Evolutionary conservation across 768 basidiomycete species (phyloP).

Genomic region (Brasilioporus rufonigricans): DNA sequence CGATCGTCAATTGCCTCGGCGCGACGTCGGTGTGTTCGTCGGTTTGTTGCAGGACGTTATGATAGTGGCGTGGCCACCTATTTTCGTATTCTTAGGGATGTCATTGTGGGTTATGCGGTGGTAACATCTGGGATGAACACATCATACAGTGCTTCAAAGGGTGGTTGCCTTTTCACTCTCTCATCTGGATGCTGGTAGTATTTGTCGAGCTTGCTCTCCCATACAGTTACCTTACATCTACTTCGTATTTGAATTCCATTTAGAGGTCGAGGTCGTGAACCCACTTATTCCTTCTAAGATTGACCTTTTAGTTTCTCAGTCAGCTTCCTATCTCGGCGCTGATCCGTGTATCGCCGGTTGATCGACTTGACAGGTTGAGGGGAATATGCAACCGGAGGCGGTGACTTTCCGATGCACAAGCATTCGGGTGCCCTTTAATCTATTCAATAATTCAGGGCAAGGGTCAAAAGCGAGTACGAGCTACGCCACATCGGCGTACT

Average conservation of each 20-base stretch:
- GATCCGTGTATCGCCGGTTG: conserved; percentile 7
- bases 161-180: background rate
- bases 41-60: conserved; percentile 32
- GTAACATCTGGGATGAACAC: conserved; percentile 5
- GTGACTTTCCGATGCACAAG: background rate
- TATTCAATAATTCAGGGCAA: background rate
- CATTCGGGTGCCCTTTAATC: background rate
- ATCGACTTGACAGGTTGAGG: background rate
- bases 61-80: conserved; percentile 38
- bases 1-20: conserved; percentile 10
- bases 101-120: conserved; percentile 35
- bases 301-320: background rate
- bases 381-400: background rate
- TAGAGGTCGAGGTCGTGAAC: too few species aligned
- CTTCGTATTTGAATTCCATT: background rate
- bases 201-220: background rate
- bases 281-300: background rate
- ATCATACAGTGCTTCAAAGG: background rate
- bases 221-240: background rate
- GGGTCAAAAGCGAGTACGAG: background rate
- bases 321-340: background rate
- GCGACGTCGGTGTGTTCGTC: conserved; percentile 25
- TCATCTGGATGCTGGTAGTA: background rate
- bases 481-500: background rate
- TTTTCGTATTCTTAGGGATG: conserved; percentile 29